Conservation (phyloP, 306 rosid genomes). For the Cicer chorassanicum region DNA sequence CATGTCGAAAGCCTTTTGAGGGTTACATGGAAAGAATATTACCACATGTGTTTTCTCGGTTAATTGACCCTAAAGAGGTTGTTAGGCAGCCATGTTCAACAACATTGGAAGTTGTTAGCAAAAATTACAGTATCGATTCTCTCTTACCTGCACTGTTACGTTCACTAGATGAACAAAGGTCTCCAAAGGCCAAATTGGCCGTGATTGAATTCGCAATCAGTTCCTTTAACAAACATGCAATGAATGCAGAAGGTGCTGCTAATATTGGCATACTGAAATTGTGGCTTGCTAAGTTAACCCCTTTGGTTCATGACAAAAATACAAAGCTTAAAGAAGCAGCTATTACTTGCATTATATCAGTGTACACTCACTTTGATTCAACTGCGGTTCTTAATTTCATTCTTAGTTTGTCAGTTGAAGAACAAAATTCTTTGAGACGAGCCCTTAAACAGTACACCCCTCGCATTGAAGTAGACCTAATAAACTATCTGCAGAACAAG, state of each 20-base stretch:
- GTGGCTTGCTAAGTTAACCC: conserved; percentile 95
- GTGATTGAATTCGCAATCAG: conserved; percentile 91
- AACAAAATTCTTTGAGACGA: conserved; percentile 94
- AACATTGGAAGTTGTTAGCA: conserved; percentile 88
- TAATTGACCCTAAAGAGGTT: conserved; percentile 94
- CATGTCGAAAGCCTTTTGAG: conserved; percentile 96
- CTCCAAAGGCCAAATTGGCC: conserved; percentile 98
- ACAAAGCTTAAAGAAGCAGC: conserved; percentile 94
- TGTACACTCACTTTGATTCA: conserved; percentile 89
- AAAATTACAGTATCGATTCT: conserved; percentile 82
- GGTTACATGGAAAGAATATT: conserved; percentile 95
- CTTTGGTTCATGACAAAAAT: conserved; percentile 89
- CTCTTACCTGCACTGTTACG: conserved; percentile 98
- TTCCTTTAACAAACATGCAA: conserved; percentile 86
- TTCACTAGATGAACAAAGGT: conserved; percentile 96
- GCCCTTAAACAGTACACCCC: conserved; percentile 95
- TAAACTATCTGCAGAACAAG: conserved; percentile 93
- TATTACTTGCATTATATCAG: conserved; percentile 92
- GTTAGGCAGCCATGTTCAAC: conserved; percentile 93
- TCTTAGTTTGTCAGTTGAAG: conserved; percentile 94
- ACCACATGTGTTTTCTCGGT: conserved; percentile 97
- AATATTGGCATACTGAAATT: conserved; percentile 90
- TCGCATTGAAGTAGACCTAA: conserved; percentile 97
- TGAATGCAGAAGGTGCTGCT: conserved; percentile 85
- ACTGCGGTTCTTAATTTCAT: conserved; percentile 87